Base-by-base conservation (phyloP, 2,329 filamentous ascomycete species). In the Ophiocordyceps camponoti-leonardi region DNA sequence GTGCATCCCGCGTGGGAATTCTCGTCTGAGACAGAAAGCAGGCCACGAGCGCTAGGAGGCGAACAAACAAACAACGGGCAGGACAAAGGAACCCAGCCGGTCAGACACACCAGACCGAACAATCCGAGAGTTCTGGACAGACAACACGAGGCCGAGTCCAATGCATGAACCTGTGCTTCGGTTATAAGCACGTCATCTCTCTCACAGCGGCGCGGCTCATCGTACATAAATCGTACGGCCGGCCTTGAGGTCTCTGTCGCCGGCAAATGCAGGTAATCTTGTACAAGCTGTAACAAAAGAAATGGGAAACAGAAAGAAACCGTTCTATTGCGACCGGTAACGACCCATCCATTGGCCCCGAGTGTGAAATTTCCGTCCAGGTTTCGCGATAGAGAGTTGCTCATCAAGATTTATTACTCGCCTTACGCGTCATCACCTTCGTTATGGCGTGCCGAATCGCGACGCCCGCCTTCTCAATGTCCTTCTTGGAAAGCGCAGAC, bases 401-500 rank as follows among this genome's bases (percentile, higher is more conserved):
- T 31, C 47, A 50, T 46, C 44, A 40, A 28, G 54, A 46, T 51
- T 63, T 65, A 51, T 48, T 60, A 56, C 67, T 77, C 26, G 68
- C 63, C 60, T 78, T 80, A 49, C 75, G 69, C 19, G 74, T 77
- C 72, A 98, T 79, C 49, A 96, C 79, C 67, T 94, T 95, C 44
- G 88, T 94, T 52, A 96, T 85, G 14, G 92, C 90, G 65, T 95
- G 88, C 49, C 90, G 74, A 53, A 98, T 88, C 11, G 77, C 80
- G 8, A 81, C 79, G 14, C 88, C 92, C 0, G 92, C 86, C 69
- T 93, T 94, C 67, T 98, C 93, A 46, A 88, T 83, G 62, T 98
- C 92, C 67, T 94, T 95, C 69, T 84, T 93, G 22, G 84, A 83
- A 50, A 98, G 67, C 1, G 84, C 92, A 6, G 77, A 84, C 0